Evolutionary conservation across 306 rosid genomes (phyloP).

Genomic region (Glycyrrhiza uralensis): DNA sequence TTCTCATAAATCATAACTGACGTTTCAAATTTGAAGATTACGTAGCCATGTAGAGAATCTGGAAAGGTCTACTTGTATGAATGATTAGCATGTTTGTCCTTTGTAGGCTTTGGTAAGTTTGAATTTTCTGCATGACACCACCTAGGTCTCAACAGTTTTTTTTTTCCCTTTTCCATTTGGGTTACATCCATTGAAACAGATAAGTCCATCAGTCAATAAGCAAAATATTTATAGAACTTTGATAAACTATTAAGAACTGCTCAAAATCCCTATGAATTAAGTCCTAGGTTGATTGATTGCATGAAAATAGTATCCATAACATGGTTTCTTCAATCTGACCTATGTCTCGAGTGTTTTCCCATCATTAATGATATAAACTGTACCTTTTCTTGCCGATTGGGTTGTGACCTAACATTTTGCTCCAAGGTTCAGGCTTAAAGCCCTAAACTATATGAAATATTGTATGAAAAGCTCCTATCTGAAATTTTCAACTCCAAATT

Average conservation of each 20-base stretch:
- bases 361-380: no score
- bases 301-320: no score
- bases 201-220: neutral
- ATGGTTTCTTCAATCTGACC: neutral
- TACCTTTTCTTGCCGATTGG: neutral
- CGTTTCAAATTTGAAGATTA: no score
- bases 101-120: no score
- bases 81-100: no score
- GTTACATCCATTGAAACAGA: neutral
- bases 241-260: neutral
- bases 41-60: no score
- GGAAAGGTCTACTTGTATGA: no score
- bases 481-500: no score
- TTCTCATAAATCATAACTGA: neutral
- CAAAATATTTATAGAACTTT: neutral
- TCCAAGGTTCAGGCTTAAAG: neutral
- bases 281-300: neutral
- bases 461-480: neutral
- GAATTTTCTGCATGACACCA: no score
- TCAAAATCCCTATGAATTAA: neutral
- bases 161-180: no score
- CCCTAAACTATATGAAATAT: neutral
- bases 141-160: no score
- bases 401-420: neutral
- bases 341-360: no score